A percentile compares a stretch with the other conserved stretches of the same genome.
Conservation (phyloP, 2,329 filamentous ascomycete species). For the Ploettnerulaceae sp. region DNA sequence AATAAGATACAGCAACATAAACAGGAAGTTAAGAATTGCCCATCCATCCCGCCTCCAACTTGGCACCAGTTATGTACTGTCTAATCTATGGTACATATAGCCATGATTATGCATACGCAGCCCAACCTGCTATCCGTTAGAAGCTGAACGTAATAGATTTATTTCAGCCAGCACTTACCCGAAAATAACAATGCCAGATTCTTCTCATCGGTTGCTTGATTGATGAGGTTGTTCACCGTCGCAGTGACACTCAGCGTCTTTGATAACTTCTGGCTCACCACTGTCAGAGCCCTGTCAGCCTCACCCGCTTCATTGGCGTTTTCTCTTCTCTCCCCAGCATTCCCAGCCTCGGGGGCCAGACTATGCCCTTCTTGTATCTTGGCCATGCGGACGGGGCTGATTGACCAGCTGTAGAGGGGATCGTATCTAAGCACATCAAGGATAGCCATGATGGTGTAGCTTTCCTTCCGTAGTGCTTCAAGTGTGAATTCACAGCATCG, state of each 20-base stretch:
- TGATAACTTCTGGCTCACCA: conserved; percentile 92
- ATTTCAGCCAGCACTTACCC: conserved; percentile 30
- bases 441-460: conserved; percentile 97
- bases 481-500: conserved; percentile 98
- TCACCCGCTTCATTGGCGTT: conserved; percentile 59
- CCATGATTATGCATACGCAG: conserved; percentile 41
- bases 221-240: conserved; percentile 94
- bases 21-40: background rate
- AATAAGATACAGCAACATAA: background rate
- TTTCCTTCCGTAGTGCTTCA: conserved; percentile 89
- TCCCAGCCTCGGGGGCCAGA: conserved; percentile 28
- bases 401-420: conserved; percentile 91
- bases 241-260: conserved; percentile 92
- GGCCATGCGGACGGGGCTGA: conserved; percentile 64
- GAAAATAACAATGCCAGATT: conserved; percentile 90
- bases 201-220: conserved; percentile 87
- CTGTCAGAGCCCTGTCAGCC: conserved; percentile 83
- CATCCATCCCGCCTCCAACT: background rate
- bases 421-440: conserved; percentile 97
- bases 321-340: conserved; percentile 35
- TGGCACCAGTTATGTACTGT: too few relatives aligned
- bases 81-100: too few relatives aligned
- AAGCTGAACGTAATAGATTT: background rate
- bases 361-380: conserved; percentile 60
- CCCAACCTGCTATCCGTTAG: conserved; percentile 40